Evolutionary conservation across 1,139 yeast genomes (phyloP).

Genomic region (Saccharomyces hybrid): DNA sequence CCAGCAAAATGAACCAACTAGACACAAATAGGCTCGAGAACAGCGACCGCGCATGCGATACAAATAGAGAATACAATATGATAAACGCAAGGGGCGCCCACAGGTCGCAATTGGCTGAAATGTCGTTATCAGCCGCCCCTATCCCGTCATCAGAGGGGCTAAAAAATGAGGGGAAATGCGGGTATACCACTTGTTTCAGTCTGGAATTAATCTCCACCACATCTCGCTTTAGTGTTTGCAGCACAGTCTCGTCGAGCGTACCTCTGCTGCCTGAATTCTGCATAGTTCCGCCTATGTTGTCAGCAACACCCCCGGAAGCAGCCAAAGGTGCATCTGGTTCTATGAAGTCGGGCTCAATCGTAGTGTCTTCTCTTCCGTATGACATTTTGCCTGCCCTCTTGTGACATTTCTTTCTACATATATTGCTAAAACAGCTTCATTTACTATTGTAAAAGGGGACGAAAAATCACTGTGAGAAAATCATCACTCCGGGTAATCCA

Average conservation of each 20-base stretch:
- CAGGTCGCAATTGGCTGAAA: conserved; percentile 21
- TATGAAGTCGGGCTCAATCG: conserved; percentile 21
- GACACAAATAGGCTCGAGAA: conserved; percentile 28
- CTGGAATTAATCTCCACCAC: conserved; percentile 27
- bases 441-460: not conserved
- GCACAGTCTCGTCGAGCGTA: conserved; percentile 28
- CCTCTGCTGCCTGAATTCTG: conserved; percentile 18
- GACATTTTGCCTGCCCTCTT: not conserved
- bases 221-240: conserved; percentile 27
- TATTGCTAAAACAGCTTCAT: not conserved
- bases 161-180: conserved; percentile 20
- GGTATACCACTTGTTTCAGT: conserved; percentile 29
- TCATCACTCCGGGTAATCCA: not conserved
- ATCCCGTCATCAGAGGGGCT: conserved; percentile 4
- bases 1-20: conserved; percentile 25
- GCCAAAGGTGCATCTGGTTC: conserved; percentile 15
- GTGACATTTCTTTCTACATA: not conserved
- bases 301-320: conserved; percentile 1
- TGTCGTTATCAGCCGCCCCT: conserved; percentile 7
- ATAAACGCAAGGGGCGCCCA: conserved; percentile 31
- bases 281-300: conserved; percentile 1
- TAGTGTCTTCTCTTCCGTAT: not conserved
- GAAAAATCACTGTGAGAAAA: not conserved
- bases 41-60: conserved; percentile 23
- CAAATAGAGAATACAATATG: conserved; percentile 24